Evolutionary conservation across 192 early-diverging fungal genomes (phyloP), one percentile per base, ranked within the genome.

Genomic region (Podila epigama): DNA sequence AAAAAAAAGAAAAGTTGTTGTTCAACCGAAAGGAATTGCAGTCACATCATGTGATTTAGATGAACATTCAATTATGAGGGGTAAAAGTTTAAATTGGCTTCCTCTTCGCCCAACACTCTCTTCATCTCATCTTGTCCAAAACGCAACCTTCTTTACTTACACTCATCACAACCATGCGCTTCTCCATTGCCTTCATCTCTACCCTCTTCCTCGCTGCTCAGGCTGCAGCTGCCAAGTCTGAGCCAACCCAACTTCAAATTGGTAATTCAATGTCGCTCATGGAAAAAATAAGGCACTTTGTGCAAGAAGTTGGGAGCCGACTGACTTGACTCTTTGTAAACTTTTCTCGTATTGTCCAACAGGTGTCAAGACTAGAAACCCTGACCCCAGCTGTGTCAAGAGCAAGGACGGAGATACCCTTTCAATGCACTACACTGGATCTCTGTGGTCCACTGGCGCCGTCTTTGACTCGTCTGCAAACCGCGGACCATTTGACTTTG

Each of bases 391-490:
- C 55, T 77, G 73, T n/a, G 56, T 77, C 66, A 77, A 77, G 73
- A 53, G 40, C 57, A 68, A 77, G 58, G 73, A 77, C 28, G 73
- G 89, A 56, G 92, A 92, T 61, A 65, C 31, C 7, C 59, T 93
- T 13, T 84, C 89, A 3, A 92, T 94, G 89, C 88, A 94, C 52
- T 94, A 94, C 63, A 91, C 89, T 20, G 92, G 92, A 36, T 85
- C 81, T 10, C 66, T 92, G 31, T 91, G 84, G 59, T 66, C 84
- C 1, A 81, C 81, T 42, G 92, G 91, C 8, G 70, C 82, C 2
- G 82, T 91, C 71, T 95, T 95, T 70, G 94, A 95, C 68, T 83
- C 84, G 32, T 91, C 89, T 25, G 41, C 85, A 25, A 87, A 87
- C 60, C 85, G 94, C 33, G 79, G 82, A 57, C 90, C 92, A 7